Evolutionary conservation across 129 eudicot species (phyloP), one percentile per base, ranked within the genome.

Genomic region (Erigeron canadensis): DNA sequence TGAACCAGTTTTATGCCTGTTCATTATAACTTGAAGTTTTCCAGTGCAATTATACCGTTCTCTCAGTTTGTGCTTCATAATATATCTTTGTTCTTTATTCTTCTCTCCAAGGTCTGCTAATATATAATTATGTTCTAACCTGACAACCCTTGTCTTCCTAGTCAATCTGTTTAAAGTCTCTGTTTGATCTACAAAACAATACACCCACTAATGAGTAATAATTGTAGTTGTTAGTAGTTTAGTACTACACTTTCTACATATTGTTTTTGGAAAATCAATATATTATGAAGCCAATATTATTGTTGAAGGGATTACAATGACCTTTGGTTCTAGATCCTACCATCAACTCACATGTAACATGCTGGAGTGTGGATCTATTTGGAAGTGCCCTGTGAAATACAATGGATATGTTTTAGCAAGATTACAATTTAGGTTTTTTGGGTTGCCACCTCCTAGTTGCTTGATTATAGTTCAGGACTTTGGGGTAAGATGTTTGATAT

Each of bases 1-100:
- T 72, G 16, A 55, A 61, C 47, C 61, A 75, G 55, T 47, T 67
- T 81, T 77, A 65, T 77, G 65, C 69, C 44, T 59, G 73, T 63
- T 72, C 71, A 61, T 56, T 28, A 42, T 70, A 59, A 46, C 66
- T 61, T 70, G 81, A 50, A 78, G 61, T 42, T 57, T 12, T 73
- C 68, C 72, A 39, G 81, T 72, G 59, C 63, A 75, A 48, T 37
- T n/a, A 22, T 46, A 16, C 34, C 73, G 42, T 54, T 65, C 17
- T 57, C 11, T 18, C 66, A 16, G 8, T 44, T 55, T 6, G 43
- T 37, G 60, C 60, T 54, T 28, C 57, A 57, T 55, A 28, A 17
- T 55, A 7, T n/a, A 51, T 10, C 56, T 65, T 42, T 65, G 48
- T 54, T 67, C 28, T 40, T 39, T 45, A 70, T 39, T 54, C 39